A percentile compares a stretch with the other conserved stretches of the same genome.
These are phyloP conservation scores for Neofusicoccum kwambonambiense DNA, from an alignment of 2,329 filamentous ascomycete genomes.

Conservation along the genomic window DNA sequence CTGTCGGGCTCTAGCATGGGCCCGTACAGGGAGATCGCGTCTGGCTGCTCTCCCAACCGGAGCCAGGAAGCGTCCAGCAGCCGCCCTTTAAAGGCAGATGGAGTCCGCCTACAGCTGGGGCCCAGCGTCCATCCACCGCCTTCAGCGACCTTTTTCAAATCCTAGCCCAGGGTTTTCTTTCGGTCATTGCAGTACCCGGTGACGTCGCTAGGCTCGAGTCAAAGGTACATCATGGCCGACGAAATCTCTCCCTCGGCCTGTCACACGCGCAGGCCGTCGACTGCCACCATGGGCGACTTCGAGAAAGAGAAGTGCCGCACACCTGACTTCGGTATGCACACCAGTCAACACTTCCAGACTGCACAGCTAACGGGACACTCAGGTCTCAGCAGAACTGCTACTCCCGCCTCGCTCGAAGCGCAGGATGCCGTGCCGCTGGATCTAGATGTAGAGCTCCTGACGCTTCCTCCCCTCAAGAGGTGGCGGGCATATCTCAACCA, in stretches of 20 bases:
- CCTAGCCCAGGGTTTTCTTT: not conserved
- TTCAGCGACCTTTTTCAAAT: not conserved
- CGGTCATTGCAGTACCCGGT: not conserved
- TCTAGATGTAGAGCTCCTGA: constrained; percentile 1
- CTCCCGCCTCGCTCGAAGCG: constrained; percentile 9
- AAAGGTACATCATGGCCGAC: not conserved
- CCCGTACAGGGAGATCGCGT: constrained; percentile 1
- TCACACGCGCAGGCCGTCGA: not conserved
- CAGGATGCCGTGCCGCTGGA: not conserved
- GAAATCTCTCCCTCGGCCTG: not conserved
- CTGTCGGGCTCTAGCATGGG: not conserved
- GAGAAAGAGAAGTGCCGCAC: not conserved
- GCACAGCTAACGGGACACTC: not conserved
- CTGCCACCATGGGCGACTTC: not conserved
- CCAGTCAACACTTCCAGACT: too few relatives aligned
- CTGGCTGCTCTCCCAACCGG: not conserved
- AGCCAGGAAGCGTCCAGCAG: not conserved
- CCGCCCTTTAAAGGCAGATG: constrained; percentile 2
- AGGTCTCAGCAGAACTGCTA: not conserved
- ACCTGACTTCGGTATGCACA: not conserved
- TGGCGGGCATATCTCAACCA: constrained; percentile 21
- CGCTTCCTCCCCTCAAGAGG: constrained; percentile 1
- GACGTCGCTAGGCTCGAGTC: not conserved
- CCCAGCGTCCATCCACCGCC: not conserved
- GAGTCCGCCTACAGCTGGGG: not conserved